Conservation (phyloP, 805 yeast species). For the Sugiyamaella chiloensis region DNA sequence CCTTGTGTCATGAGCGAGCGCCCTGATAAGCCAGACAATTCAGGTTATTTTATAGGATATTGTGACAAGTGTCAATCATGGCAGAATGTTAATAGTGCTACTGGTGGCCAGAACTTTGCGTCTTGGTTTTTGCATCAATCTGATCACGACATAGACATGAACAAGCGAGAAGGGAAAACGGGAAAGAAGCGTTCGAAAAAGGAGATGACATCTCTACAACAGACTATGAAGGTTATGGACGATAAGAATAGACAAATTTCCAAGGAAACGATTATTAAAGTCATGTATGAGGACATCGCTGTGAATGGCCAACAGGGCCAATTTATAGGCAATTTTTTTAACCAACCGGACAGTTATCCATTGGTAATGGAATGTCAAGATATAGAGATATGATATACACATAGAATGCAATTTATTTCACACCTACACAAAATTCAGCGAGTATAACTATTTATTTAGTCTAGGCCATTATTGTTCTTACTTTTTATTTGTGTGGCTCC, state of each 20-base stretch:
- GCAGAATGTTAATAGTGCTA: conserved; percentile 23
- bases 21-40: conserved; percentile 19
- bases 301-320: conserved; percentile 15
- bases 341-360: conserved; percentile 9
- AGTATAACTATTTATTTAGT: too few relatives aligned
- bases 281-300: conserved; percentile 16
- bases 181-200: conserved; percentile 21
- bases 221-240: conserved; percentile 8
- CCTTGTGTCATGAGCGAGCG: conserved; percentile 21
- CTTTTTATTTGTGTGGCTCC: too few relatives aligned
- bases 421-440: too few relatives aligned
- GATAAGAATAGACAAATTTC: conserved; percentile 7
- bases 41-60: conserved; percentile 20
- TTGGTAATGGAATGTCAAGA: too few relatives aligned
- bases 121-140: conserved; percentile 26
- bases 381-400: too few relatives aligned
- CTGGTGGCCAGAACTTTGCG: conserved; percentile 18
- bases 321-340: conserved; percentile 13
- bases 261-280: conserved; percentile 9
- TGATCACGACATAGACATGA: conserved; percentile 21
- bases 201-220: conserved; percentile 16
- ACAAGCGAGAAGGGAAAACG: conserved; percentile 19
- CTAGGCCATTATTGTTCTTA: too few relatives aligned
- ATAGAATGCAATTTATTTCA: too few relatives aligned
- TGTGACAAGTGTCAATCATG: conserved; percentile 24